Conservation (phyloP, 2,329 filamentous ascomycete species). For the Claviceps pusilla region DNA sequence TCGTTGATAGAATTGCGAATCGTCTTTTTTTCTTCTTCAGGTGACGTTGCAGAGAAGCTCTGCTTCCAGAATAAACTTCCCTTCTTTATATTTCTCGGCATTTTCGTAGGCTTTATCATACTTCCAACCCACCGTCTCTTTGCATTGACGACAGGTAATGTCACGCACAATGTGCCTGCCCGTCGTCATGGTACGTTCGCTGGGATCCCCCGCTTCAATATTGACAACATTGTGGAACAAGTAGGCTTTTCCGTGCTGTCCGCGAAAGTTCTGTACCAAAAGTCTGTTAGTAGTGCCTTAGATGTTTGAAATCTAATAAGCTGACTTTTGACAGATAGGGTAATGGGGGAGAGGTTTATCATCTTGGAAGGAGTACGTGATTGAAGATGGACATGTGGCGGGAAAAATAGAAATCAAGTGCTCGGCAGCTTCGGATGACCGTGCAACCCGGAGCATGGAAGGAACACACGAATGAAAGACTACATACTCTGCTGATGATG, state of each 20-base stretch:
- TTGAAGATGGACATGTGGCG: neutral
- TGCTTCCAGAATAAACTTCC: conserved; percentile 90
- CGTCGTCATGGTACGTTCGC: conserved; percentile 95
- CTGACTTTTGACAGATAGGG: too few relatives aligned
- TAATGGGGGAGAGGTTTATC: too few relatives aligned
- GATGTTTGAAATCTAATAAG: too few relatives aligned
- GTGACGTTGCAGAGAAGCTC: conserved; percentile 73
- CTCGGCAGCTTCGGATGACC: neutral
- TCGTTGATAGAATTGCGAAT: neutral
- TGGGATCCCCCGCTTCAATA: conserved; percentile 65
- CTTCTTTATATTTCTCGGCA: conserved; percentile 96
- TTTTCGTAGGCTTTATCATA: conserved; percentile 93
- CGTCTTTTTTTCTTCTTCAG: neutral
- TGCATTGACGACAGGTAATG: conserved; percentile 81
- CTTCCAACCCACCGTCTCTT: conserved; percentile 90
- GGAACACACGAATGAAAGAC: neutral
- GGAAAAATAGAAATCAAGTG: neutral
- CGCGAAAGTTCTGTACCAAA: conserved; percentile 70
- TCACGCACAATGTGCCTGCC: conserved; percentile 88
- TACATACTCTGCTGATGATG: conserved; percentile 69
- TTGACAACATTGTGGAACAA: conserved; percentile 94
- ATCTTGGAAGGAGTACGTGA: neutral
- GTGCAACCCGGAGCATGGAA: neutral
- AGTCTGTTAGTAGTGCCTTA: neutral
- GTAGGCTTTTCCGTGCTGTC: conserved; percentile 95